A percentile compares a stretch with the other conserved stretches of the same genome.
Conservation (phyloP, 345 rosid species). For the Angophora floribunda region DNA sequence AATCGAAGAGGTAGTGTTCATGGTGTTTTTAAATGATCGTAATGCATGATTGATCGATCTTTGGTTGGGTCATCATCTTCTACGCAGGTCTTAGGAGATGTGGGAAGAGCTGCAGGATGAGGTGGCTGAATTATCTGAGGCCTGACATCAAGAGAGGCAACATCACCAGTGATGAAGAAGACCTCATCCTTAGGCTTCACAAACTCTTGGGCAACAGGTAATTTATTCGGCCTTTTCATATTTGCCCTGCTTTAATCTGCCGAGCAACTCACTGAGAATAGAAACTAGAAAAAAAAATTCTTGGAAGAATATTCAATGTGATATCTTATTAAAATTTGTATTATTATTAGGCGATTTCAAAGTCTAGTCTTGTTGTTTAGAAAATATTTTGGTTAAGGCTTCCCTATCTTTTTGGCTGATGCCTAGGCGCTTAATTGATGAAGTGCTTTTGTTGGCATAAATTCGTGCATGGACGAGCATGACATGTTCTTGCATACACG, state of each 20-base stretch:
- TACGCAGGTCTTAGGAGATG: conserved; percentile 16
- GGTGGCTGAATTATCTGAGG: conserved; percentile 22
- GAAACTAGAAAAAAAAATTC: not conserved
- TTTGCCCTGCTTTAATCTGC: not conserved
- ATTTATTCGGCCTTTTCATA: not conserved
- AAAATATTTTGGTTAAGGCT: not conserved
- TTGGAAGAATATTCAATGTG: not conserved
- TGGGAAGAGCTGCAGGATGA: conserved; percentile 25
- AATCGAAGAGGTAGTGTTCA: not conserved
- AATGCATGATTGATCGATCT: not conserved
- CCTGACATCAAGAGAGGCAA: conserved; percentile 30
- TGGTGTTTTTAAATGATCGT: not conserved
- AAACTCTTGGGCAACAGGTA: conserved; percentile 26
- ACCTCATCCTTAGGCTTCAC: conserved; percentile 26
- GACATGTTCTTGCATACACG: not conserved
- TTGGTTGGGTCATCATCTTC: not conserved
- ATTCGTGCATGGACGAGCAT: not conserved
- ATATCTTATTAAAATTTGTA: not conserved
- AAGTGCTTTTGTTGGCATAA: not conserved
- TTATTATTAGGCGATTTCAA: not conserved
- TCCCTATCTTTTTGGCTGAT: not conserved
- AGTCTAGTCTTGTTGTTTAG: not conserved
- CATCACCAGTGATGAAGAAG: conserved; percentile 14
- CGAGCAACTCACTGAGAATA: not conserved
- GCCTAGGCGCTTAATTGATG: not conserved